phyloP scores from a whole-genome alignment of 2,329 filamentous ascomycete species.

The Microdochium trichocladiopsis region DNA sequence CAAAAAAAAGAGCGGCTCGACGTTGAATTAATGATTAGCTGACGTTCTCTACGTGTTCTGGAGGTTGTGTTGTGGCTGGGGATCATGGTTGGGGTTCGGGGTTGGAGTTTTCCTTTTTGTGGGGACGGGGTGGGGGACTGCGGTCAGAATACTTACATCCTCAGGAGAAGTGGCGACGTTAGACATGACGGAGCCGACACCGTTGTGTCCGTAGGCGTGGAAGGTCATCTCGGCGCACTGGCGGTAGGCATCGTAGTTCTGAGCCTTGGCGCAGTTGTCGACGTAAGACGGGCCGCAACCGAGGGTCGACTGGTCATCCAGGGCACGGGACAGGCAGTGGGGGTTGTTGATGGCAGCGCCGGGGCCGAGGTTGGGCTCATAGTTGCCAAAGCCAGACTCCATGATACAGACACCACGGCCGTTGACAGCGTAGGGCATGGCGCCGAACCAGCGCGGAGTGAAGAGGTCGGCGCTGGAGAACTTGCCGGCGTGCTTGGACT shows the following conservation, averaged over 20 bases:
- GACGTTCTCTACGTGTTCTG: neutral
- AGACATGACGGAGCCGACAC: conserved; percentile 26
- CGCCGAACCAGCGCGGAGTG: conserved; percentile 19
- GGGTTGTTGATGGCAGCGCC: conserved; percentile 12
- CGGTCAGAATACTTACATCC: conserved; percentile 4
- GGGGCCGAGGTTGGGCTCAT: conserved; percentile 17
- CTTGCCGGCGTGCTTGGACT: conserved; percentile 24
- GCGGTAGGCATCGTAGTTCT: conserved; percentile 20
- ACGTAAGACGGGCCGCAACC: conserved; percentile 20
- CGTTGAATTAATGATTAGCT: neutral
- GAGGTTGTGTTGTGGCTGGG: too few relatives aligned
- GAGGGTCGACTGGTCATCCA: conserved; percentile 21
- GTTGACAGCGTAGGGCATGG: neutral
- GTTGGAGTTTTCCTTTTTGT: neutral
- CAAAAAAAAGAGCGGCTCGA: conserved; percentile 21
- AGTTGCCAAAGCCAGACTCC: neutral
- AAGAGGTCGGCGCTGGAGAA: conserved; percentile 23
- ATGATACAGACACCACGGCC: neutral
- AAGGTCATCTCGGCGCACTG: conserved; percentile 19
- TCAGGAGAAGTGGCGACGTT: conserved; percentile 24
- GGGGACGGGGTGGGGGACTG: too few relatives aligned
- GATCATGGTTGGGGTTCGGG: neutral
- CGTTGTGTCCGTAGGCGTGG: conserved; percentile 27
- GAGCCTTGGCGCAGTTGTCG: conserved; percentile 19
- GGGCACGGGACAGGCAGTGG: conserved; percentile 22